Base-by-base conservation (phyloP, 2,329 filamentous ascomycete genomes). In the Penicillium concentricum region DNA sequence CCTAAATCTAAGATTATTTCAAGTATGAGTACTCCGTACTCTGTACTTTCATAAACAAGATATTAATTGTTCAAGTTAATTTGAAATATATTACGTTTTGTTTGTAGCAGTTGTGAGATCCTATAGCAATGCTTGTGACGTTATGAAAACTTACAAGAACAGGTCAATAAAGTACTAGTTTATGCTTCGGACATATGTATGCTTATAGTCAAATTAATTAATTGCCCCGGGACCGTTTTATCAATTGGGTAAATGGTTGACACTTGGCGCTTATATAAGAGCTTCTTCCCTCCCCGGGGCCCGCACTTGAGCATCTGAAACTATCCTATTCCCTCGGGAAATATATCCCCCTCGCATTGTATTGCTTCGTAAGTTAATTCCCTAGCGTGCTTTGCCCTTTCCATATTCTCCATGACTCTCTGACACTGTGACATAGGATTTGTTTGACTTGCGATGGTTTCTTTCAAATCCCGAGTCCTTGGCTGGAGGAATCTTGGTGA, bases 401-500 rank as follows among this genome's bases (percentile, higher is more conserved):
- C 22, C 39, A 37, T 44, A 42, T 26, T 46, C 52, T 45, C 38
- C 39, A 20, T 20, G 20, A 34, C 20, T 16, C 15, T 51, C 52
- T 57, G 37, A 58, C 56, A 44, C 34, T 55, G 35, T 51, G 13
- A 32, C 39, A 22, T 48, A 52, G 48, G n/a, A 45, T 16, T 45
- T 34, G 20, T 37, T 28, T 44, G 48, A 32, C 59, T 57, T 62
- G 64, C 58, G 60, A 67, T 66, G 64, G 43, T 66, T 61, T 52
- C 51, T 42, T 48, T 38, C 55, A 59, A 59, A 63, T 52, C 50
- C 52, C 52, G 57, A 53, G 26, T 57, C 47, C 42, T 52, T 57
- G 45, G 37, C 52, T 65, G 64, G 64, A 64, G 64, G 63, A 63
- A 61, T 57, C 49, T 66, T 54, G 60, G 57, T 46, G 52, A 60